Base-by-base conservation (phyloP, 1,139 yeast genomes). In the Geotrichum klebahnii region DNA sequence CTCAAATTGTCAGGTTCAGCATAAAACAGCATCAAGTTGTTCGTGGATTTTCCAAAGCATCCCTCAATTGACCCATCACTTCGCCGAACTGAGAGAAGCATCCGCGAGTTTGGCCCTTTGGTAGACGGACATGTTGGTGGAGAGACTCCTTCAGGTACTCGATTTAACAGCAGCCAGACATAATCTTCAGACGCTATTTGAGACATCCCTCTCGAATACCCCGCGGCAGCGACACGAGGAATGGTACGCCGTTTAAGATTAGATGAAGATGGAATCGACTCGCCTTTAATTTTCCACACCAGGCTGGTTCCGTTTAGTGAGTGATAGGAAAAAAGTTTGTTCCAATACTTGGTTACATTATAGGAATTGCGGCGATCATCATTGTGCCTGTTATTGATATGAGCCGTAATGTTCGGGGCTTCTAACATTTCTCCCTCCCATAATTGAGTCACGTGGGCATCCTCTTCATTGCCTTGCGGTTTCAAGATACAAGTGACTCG, bases 1-100 rank as follows among this genome's bases (percentile, higher is more conserved):
- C 16, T 5, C 5, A 29, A 17, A 6, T 17, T 14, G 28, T 35
- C 42, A 12, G 47, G 47, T 14, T 29, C 35, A 14, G 42, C 41
- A 22, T 35, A 36, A 4, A 44, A 29, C 12, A 44, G 35, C 37
- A 36, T 35, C 47, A 44, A 35, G 35, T 44, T 41, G 3, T 24
- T 29, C 6, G 35, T 26, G 20, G 26, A 35, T 36, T 36, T 35
- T 31, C 52, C 52, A 17, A 48, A 20, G 5, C 38, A n/a, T 3
- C 52, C 52, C 26, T 48, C 52, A 9, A 48, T 9, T 3, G 12
- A 20, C 5, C 52, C 52, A 17, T 43, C 45, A 12, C 36, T 31
- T 3, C 45, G 34, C 3, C 52, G 29, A n/a, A 48, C 34, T 5
- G 52, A 48, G 6, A 48, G 17, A 4, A 48, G 26, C 19, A 38